These are phyloP conservation scores for Medicago lupulina DNA, from an alignment of 306 rosid species.

Conservation along the genomic window DNA sequence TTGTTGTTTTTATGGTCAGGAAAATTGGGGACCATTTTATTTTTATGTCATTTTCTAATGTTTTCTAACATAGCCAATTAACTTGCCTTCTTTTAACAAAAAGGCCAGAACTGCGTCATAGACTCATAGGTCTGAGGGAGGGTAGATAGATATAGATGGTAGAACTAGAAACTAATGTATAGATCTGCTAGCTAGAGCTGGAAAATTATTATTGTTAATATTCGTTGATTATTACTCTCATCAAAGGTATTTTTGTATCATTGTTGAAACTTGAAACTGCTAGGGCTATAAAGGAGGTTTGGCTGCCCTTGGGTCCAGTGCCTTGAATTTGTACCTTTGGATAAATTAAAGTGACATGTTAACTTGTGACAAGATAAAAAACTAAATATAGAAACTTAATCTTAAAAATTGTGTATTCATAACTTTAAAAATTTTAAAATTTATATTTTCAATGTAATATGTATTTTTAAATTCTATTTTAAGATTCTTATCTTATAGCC, in stretches of 20 bases:
- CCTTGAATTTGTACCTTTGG: conserved; percentile 36
- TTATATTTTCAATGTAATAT: too few relatives aligned
- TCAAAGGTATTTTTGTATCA: conserved; percentile 49
- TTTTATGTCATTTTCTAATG: conserved; percentile 18
- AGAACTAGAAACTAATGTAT: background rate
- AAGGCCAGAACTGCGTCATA: background rate
- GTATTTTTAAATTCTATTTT: too few relatives aligned
- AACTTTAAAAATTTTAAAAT: too few relatives aligned
- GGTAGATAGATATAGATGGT: background rate
- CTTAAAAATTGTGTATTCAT: too few relatives aligned
- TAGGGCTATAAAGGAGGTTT: conserved; percentile 37
- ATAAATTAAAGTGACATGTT: too few relatives aligned
- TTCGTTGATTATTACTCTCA: conserved; percentile 29
- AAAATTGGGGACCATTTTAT: conserved; percentile 13
- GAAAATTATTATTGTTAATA: background rate
- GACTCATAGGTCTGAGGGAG: background rate
- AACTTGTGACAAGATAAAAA: too few relatives aligned
- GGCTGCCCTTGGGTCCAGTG: conserved; percentile 33
- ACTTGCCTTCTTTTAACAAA: background rate
- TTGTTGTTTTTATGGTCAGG: background rate
- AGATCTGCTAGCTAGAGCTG: background rate
- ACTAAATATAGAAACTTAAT: too few relatives aligned
- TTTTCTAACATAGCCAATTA: conserved; percentile 15
- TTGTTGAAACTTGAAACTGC: conserved; percentile 41
- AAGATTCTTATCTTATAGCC: too few relatives aligned